phyloP scores from a whole-genome alignment of 306 rosid genomes.

The Quercus berberidifolia region DNA sequence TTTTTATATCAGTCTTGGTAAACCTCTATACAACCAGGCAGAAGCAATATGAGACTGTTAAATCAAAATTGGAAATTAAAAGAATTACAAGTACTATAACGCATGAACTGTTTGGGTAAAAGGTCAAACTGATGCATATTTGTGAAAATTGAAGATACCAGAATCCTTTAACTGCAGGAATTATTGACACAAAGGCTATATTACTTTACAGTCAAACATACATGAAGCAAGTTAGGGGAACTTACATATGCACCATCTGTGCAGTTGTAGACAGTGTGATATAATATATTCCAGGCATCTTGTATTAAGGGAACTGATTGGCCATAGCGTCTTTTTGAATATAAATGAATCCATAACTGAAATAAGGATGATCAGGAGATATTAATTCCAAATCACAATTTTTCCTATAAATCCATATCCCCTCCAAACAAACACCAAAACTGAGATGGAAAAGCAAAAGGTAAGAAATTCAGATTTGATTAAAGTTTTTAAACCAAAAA shows the following conservation, averaged over 20 bases:
- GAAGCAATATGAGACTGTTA: background rate
- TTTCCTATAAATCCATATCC: background rate
- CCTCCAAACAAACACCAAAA: background rate
- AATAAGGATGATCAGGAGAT: conserved; percentile 11
- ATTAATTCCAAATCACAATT: background rate
- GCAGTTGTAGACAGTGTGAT: conserved; percentile 81
- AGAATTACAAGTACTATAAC: background rate
- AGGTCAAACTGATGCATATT: background rate
- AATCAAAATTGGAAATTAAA: background rate
- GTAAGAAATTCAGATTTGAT: background rate
- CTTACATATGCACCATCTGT: conserved; percentile 91
- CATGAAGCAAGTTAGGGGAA: conserved; percentile 1
- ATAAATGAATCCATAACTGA: conserved; percentile 76
- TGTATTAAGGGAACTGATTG: conserved; percentile 55
- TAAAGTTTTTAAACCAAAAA: background rate
- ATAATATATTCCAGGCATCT: conserved; percentile 74
- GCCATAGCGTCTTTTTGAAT: conserved; percentile 78
- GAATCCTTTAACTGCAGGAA: background rate
- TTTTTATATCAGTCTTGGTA: background rate
- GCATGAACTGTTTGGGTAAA: background rate
- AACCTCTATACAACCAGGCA: background rate
- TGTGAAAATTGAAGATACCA: background rate
- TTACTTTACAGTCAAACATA: background rate
- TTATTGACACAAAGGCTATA: background rate
- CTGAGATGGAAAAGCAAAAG: background rate